phyloP scores from a whole-genome alignment of 2,329 filamentous ascomycete species.

The Fusarium chlamydosporum region DNA sequence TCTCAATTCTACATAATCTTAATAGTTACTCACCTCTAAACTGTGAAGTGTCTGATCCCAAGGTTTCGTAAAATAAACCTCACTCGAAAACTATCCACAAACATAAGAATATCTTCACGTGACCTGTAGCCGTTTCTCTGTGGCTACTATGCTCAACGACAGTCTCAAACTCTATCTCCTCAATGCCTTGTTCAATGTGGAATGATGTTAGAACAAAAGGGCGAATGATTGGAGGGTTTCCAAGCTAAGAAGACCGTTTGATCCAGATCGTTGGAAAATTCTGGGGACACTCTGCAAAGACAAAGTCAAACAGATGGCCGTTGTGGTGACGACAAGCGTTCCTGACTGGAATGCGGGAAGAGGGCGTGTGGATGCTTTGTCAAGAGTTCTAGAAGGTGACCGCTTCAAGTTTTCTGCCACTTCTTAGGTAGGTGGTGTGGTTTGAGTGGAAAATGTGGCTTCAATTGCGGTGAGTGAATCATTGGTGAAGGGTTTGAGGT shows the following conservation, averaged over 20 bases:
- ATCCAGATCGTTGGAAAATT: constrained; percentile 23
- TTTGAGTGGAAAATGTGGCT: constrained; percentile 19
- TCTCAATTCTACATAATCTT: constrained; percentile 7
- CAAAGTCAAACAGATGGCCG: constrained; percentile 35
- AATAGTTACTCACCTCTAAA: too few relatives aligned
- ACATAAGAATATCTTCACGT: not conserved
- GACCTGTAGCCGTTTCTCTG: not conserved
- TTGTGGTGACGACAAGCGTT: constrained; percentile 19
- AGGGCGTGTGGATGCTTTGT: not conserved
- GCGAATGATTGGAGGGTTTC: constrained; percentile 2
- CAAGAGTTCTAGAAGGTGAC: constrained; percentile 27
- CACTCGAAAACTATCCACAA: too few relatives aligned
- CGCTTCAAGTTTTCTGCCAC: too few relatives aligned
- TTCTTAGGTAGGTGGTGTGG: not conserved
- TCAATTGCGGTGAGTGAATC: constrained; percentile 19
- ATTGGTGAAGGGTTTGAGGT: not conserved
- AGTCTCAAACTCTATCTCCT: constrained; percentile 28
- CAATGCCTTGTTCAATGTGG: constrained; percentile 4
- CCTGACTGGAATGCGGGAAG: constrained; percentile 41
- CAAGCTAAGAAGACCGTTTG: constrained; percentile 22
- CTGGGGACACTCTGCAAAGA: constrained; percentile 22
- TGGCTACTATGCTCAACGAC: not conserved
- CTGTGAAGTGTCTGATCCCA: not conserved
- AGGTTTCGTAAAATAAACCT: too few relatives aligned
- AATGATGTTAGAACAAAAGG: constrained; percentile 27